Percentiles rank a stretch among this genome's conserved stretches.
phyloP scores from a whole-genome alignment of 805 yeast genomes.

The Hanseniaspora meyeri region DNA sequence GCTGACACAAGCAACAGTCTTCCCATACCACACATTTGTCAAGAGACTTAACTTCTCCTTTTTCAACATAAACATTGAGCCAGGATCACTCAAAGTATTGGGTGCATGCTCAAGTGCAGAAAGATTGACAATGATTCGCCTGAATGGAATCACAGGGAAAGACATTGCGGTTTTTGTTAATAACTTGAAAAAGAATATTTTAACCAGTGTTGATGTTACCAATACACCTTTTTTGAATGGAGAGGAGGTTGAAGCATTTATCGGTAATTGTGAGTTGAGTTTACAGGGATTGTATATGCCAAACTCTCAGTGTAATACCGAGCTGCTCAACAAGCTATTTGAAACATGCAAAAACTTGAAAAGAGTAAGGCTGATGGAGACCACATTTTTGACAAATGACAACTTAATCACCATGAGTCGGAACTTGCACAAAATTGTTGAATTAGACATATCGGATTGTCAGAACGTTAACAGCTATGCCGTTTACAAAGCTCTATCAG shows the following conservation, averaged over 20 bases:
- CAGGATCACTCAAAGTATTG: neutral
- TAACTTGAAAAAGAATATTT: slow-evolving; percentile 1
- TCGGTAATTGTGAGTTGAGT: slow-evolving; percentile 3
- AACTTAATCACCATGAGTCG: neutral
- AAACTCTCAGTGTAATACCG: neutral
- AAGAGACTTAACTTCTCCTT: slow-evolving; percentile 9
- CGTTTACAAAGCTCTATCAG: neutral
- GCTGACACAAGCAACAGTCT: neutral
- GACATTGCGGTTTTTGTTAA: neutral
- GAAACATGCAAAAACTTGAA: slow-evolving; percentile 2
- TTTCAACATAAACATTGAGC: slow-evolving; percentile 1
- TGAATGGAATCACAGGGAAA: neutral
- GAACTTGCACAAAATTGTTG: slow-evolving; percentile 5
- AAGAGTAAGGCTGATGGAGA: slow-evolving; percentile 2
- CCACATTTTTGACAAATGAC: neutral
- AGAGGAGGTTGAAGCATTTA: neutral
- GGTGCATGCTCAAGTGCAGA: neutral
- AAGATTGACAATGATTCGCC: slow-evolving; percentile 6
- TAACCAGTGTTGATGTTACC: slow-evolving; percentile 12
- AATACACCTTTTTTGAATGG: neutral
- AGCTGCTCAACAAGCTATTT: neutral
- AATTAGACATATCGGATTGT: slow-evolving; percentile 8
- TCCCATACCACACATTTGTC: slow-evolving; percentile 3
- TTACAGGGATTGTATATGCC: slow-evolving; percentile 9
- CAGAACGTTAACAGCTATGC: slow-evolving; percentile 1